Conservation (phyloP, 2,329 filamentous ascomycete genomes). For the Leptographium procerum region DNA sequence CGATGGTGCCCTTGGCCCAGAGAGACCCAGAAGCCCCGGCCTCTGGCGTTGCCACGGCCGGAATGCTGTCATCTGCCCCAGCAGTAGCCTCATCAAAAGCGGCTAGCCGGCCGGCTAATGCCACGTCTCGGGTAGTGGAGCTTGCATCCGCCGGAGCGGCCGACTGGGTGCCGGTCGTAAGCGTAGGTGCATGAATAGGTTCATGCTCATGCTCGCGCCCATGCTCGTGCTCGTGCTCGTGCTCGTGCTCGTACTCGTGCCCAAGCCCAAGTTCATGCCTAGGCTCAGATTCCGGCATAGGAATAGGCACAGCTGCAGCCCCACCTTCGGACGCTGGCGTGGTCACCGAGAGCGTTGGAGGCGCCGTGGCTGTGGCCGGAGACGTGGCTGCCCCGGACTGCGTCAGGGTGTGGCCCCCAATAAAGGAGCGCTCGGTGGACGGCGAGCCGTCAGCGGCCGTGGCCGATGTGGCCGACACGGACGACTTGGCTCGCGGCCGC, state of each 20-base stretch:
- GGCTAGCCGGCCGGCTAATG: slow-evolving; percentile 15
- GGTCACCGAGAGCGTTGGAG: not conserved
- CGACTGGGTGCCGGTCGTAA: not conserved
- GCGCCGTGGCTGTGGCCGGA: not conserved
- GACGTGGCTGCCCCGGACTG: slow-evolving; percentile 11
- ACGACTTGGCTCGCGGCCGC: slow-evolving; percentile 19
- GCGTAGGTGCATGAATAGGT: not conserved
- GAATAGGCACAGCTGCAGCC: too few species aligned
- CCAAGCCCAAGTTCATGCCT: too few species aligned
- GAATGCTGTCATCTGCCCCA: not conserved
- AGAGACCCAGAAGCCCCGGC: not conserved
- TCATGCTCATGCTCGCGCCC: too few species aligned
- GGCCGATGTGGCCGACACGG: slow-evolving; percentile 6
- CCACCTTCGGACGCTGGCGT: too few species aligned
- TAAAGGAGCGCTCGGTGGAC: slow-evolving; percentile 19
- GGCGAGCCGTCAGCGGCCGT: not conserved
- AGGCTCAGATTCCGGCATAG: too few species aligned
- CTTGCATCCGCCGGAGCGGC: slow-evolving; percentile 17
- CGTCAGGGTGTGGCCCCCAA: slow-evolving; percentile 29
- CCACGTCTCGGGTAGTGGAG: slow-evolving; percentile 23
- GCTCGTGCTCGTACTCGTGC: too few species aligned
- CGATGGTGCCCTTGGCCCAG: not conserved
- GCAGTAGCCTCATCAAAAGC: too few species aligned
- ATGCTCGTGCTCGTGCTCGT: too few species aligned
- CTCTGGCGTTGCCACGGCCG: not conserved